phyloP scores from a whole-genome alignment of 75 land plant species.

The Picea sitchensis region DNA sequence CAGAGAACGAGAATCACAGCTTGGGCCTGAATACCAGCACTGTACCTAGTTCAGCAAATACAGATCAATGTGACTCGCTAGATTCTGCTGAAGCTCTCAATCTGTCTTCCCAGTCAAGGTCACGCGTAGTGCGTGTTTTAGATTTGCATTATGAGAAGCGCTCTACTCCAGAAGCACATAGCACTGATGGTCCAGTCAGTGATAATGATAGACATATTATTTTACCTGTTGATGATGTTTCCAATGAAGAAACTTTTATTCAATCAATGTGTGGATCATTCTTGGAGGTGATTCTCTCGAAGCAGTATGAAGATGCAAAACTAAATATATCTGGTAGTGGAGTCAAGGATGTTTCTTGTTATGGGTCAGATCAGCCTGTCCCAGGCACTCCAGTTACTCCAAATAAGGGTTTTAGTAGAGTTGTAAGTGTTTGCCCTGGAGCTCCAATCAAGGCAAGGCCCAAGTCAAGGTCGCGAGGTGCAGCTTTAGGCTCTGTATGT shows the following conservation, averaged over 20 bases:
- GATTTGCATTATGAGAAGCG: background rate
- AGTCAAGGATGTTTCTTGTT: background rate
- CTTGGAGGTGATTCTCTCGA: conserved; percentile 7
- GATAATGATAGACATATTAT: background rate
- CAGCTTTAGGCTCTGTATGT: conserved; percentile 9
- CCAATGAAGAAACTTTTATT: conserved; percentile 7
- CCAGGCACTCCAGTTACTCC: background rate
- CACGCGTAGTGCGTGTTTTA: background rate
- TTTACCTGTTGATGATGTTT: background rate
- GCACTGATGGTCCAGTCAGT: background rate
- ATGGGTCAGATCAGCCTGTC: background rate
- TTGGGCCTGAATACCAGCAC: background rate
- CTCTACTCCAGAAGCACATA: background rate
- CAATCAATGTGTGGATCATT: conserved; percentile 8
- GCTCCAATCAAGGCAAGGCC: background rate
- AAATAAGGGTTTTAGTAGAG: background rate
- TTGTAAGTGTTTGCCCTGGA: background rate
- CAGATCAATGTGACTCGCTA: background rate
- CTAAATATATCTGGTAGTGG: background rate
- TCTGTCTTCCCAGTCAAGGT: background rate
- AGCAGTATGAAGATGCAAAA: conserved; percentile 6
- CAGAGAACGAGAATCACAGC: background rate
- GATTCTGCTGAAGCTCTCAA: background rate
- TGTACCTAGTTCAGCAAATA: background rate
- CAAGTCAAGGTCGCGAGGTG: background rate